Conservation (phyloP, 768 basidiomycete species). For the Mycena capillaripes region DNA sequence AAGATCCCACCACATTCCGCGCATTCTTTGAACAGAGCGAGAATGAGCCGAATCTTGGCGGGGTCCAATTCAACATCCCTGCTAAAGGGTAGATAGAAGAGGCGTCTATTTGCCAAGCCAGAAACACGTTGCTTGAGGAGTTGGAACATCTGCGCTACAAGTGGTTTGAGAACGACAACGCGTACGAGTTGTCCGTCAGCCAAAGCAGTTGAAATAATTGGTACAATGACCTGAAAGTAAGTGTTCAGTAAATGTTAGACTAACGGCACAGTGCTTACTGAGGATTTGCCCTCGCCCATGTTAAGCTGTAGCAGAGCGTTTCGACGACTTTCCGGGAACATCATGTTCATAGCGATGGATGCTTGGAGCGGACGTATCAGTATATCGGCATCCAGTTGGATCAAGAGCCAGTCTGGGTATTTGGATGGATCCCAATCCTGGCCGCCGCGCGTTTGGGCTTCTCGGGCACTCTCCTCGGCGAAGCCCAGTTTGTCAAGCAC, state of each 20-base stretch:
- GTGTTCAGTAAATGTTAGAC: too few species aligned
- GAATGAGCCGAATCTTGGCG: constrained; percentile 42
- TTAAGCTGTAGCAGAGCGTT: constrained; percentile 66
- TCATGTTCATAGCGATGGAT: constrained; percentile 41
- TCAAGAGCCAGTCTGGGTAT: constrained; percentile 58
- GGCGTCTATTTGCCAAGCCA: constrained; percentile 59
- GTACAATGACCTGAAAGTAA: constrained; percentile 55
- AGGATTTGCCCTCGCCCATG: constrained; percentile 73
- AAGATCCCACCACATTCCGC: constrained; percentile 56
- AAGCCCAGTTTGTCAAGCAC: neutral
- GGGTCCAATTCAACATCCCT: constrained; percentile 48
- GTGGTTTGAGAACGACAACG: constrained; percentile 63
- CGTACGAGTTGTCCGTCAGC: constrained; percentile 63
- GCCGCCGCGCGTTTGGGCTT: neutral
- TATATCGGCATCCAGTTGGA: constrained; percentile 58
- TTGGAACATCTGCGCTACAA: constrained; percentile 63
- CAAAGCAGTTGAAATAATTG: constrained; percentile 55
- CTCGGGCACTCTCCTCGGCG: neutral
- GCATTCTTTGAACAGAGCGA: constrained; percentile 54
- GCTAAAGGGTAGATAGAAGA: constrained; percentile 67
- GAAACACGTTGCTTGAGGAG: constrained; percentile 58
- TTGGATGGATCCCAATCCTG: constrained; percentile 31
- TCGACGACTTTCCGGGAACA: constrained; percentile 47
- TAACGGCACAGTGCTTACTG: constrained; percentile 36
- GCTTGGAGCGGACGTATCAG: constrained; percentile 58